These are phyloP conservation scores for Naganishia sp. DNA, from an alignment of 1,284 basidiomycete species.

Conservation along the genomic window DNA sequence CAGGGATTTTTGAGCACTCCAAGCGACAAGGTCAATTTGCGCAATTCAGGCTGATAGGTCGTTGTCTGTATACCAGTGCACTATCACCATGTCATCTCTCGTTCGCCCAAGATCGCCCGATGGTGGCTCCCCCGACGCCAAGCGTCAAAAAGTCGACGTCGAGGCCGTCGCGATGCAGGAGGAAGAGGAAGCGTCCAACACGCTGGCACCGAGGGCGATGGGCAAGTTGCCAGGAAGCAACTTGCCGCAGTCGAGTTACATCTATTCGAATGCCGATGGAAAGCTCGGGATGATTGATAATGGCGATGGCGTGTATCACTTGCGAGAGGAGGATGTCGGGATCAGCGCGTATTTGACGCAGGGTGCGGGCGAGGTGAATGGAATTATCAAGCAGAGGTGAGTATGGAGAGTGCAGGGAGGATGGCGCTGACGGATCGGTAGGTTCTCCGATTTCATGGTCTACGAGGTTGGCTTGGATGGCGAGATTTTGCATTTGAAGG, in stretches of 20 bases:
- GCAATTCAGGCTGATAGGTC: background rate
- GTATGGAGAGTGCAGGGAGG: conserved; percentile 34
- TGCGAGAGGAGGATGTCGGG: conserved; percentile 81
- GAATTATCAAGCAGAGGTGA: conserved; percentile 92
- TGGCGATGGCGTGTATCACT: conserved; percentile 58
- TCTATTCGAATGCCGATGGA: conserved; percentile 32
- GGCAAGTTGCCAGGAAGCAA: conserved; percentile 10
- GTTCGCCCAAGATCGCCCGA: conserved; percentile 8
- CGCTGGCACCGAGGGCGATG: background rate
- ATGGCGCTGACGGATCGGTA: conserved; percentile 44
- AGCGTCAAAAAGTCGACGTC: conserved; percentile 2
- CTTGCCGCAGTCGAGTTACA: conserved; percentile 35
- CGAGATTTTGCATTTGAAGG: conserved; percentile 74
- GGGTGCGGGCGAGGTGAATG: conserved; percentile 71
- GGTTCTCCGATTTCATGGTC: conserved; percentile 93
- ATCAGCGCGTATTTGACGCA: conserved; percentile 82
- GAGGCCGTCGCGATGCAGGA: background rate
- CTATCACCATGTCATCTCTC: background rate
- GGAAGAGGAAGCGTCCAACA: conserved; percentile 24
- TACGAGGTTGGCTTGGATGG: conserved; percentile 80
- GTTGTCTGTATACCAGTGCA: too few relatives aligned
- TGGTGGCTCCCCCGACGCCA: conserved; percentile 1
- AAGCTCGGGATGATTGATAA: conserved; percentile 17
- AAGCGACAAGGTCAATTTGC: background rate
- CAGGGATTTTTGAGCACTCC: background rate